Percentiles rank a stretch among this genome's conserved stretches.
These are phyloP conservation scores for Yamadazyma spencermartinsiae DNA, from an alignment of 1,139 yeast genomes.

Conservation along the genomic window DNA sequence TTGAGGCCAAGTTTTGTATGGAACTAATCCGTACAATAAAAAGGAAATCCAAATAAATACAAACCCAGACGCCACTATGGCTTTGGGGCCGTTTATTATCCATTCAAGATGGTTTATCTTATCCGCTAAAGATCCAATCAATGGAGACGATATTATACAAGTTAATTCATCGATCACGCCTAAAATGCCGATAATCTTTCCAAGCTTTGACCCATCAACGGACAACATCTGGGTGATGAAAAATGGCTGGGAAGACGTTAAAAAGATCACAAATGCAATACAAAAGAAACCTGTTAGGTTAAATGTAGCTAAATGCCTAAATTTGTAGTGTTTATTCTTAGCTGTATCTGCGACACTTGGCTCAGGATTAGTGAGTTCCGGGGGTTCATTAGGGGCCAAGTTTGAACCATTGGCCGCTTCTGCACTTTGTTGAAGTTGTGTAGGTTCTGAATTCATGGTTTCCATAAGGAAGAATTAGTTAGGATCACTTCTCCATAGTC, in stretches of 20 bases:
- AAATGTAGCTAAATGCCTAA: slow-evolving; percentile 24
- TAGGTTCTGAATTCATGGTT: not conserved
- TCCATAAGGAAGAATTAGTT: not conserved
- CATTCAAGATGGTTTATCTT: slow-evolving; percentile 30
- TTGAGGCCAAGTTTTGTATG: slow-evolving; percentile 29
- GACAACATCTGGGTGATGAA: slow-evolving; percentile 58
- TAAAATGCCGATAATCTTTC: slow-evolving; percentile 57
- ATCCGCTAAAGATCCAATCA: slow-evolving; percentile 66
- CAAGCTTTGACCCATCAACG: slow-evolving; percentile 43
- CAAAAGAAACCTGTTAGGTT: slow-evolving; percentile 46
- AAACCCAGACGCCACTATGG: slow-evolving; percentile 52
- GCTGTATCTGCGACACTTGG: not conserved
- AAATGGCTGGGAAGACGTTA: slow-evolving; percentile 69
- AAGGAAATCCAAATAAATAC: slow-evolving; percentile 47
- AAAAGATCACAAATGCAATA: slow-evolving; percentile 64
- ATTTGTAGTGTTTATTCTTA: slow-evolving; percentile 12
- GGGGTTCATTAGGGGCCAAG: too few species aligned
- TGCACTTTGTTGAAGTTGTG: not conserved
- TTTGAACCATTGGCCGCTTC: not conserved
- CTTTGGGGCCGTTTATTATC: slow-evolving; percentile 48
- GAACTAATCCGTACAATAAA: slow-evolving; percentile 50
- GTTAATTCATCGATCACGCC: slow-evolving; percentile 66
- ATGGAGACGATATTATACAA: slow-evolving; percentile 56
- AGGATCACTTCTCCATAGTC: slow-evolving; percentile 1
- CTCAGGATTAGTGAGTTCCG: not conserved